Evolutionary conservation across 345 rosid genomes (phyloP).

Genomic region (Acer saccharum): DNA sequence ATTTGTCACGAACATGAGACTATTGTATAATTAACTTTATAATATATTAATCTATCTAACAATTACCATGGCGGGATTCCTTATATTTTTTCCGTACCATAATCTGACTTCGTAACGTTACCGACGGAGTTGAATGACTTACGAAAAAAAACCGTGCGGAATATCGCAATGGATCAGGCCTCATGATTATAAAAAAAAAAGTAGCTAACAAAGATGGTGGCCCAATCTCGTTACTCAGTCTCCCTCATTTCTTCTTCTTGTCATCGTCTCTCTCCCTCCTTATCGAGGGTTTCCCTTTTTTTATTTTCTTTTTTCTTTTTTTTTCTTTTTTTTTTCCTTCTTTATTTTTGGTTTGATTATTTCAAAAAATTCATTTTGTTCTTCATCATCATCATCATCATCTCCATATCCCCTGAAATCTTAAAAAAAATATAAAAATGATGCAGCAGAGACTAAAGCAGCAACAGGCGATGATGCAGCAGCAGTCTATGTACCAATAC

Average conservation of each 20-base stretch:
- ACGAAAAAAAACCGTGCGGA: no score
- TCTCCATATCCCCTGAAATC: slow-evolving; percentile 8
- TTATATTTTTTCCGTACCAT: no score
- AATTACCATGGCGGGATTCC: no score
- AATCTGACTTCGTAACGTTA: no score
- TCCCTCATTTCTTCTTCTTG: neutral
- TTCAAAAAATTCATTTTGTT: neutral
- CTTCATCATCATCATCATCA: neutral
- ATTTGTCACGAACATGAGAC: no score
- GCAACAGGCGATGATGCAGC: slow-evolving; percentile 68
- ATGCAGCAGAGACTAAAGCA: slow-evolving; percentile 63
- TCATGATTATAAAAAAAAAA: neutral
- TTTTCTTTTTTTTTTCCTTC: neutral
- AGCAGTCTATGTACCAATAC: slow-evolving; percentile 44
- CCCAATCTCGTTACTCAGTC: neutral
- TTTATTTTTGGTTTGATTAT: neutral
- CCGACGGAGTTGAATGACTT: no score
- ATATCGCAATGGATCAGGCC: no score
- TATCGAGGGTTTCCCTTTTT: slow-evolving; percentile 30
- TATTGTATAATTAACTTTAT: no score
- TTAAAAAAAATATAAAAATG: neutral
- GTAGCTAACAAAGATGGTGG: neutral
- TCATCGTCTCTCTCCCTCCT: slow-evolving; percentile 23
- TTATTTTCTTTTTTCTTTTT: neutral
- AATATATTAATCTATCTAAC: no score